These are phyloP conservation scores for Penicillium canescens DNA, from an alignment of 495 filamentous ascomycete species.

Conservation along the genomic window DNA sequence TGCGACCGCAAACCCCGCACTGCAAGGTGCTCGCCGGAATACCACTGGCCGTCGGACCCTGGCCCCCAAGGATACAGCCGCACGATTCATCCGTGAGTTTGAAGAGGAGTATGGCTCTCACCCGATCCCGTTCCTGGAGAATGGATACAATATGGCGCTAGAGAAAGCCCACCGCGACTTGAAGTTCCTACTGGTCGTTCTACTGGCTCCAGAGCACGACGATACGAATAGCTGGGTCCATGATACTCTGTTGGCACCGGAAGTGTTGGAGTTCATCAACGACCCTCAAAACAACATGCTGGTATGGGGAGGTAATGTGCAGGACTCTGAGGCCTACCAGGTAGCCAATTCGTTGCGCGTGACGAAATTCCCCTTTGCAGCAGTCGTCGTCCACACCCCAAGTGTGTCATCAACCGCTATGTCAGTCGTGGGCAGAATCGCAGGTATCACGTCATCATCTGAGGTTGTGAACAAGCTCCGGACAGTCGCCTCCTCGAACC, in stretches of 20 bases:
- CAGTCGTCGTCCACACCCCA: constrained; percentile 80
- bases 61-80: constrained; percentile 82
- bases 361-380: constrained; percentile 88
- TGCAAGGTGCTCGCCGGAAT: constrained; percentile 54
- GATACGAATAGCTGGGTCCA: constrained; percentile 82
- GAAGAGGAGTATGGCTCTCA: constrained; percentile 85
- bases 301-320: constrained; percentile 88
- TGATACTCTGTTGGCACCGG: constrained; percentile 74
- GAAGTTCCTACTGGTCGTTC: constrained; percentile 81
- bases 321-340: constrained; percentile 91
- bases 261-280: constrained; percentile 71
- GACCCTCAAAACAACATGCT: constrained; percentile 73
- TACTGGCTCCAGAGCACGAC: constrained; percentile 90
- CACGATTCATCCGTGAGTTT: constrained; percentile 86
- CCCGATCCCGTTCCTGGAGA: constrained; percentile 72
- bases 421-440: constrained; percentile 76
- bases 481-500: constrained; percentile 66
- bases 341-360: constrained; percentile 78
- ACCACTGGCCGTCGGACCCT: constrained; percentile 70
- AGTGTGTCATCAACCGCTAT: constrained; percentile 78
- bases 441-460: constrained; percentile 63
- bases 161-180: constrained; percentile 88
- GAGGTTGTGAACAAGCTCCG: constrained; percentile 73
- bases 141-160: constrained; percentile 84
- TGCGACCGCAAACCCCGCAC: constrained; percentile 46